Evolutionary conservation across 2,329 filamentous ascomycete genomes (phyloP).

Genomic region (Pseudonectria foliicola): DNA sequence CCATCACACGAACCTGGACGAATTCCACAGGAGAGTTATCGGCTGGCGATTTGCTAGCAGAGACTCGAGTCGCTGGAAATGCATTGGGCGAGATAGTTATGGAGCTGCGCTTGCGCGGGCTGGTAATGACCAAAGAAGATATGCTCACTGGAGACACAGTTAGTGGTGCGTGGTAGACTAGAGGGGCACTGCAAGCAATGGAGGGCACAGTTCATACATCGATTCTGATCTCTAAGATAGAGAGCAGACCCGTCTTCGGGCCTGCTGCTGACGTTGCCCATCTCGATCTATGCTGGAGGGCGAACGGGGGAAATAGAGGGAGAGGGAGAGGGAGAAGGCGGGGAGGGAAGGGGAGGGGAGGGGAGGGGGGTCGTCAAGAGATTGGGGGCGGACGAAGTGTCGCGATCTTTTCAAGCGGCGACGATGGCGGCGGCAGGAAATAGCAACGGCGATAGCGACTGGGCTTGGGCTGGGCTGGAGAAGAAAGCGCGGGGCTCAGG

Average conservation of each 20-base stretch:
- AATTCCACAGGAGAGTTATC: constrained; percentile 80
- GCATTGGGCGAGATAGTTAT: constrained; percentile 76
- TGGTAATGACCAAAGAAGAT: constrained; percentile 74
- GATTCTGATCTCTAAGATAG: constrained; percentile 84
- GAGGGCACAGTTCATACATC: constrained; percentile 56
- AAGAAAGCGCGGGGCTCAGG: constrained; percentile 24
- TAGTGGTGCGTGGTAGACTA: constrained; percentile 5
- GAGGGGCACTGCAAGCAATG: not conserved
- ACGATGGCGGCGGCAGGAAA: constrained; percentile 8
- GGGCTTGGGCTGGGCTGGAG: constrained; percentile 13
- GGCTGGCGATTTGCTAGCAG: constrained; percentile 61
- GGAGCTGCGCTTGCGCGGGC: constrained; percentile 68
- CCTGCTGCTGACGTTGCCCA: constrained; percentile 90
- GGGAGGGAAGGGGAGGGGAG: constrained; percentile 12
- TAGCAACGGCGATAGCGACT: constrained; percentile 14
- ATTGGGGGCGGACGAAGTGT: constrained; percentile 12
- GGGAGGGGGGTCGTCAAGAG: constrained; percentile 6
- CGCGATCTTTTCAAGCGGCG: constrained; percentile 20
- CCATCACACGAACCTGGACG: constrained; percentile 62
- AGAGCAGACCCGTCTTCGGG: constrained; percentile 74
- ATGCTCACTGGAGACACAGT: constrained; percentile 62
- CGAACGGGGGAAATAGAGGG: constrained; percentile 1
- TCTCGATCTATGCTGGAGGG: constrained; percentile 39
- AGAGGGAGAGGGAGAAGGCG: constrained; percentile 8
- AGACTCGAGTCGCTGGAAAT: constrained; percentile 75